Evolutionary conservation across 345 rosid species (phyloP).

Genomic region (Turritis glabra): DNA sequence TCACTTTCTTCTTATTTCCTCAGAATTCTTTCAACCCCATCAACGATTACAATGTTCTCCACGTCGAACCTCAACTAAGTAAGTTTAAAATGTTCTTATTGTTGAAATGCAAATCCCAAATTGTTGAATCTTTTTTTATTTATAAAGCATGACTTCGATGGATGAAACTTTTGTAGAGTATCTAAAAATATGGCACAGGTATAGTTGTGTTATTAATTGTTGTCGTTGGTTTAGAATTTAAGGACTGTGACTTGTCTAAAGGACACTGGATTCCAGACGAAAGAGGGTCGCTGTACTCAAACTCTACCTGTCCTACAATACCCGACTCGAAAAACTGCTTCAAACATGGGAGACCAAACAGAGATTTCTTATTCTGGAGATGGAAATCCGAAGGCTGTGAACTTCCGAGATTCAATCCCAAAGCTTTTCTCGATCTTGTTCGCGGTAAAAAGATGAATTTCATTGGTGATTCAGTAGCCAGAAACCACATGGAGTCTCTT

Average conservation of each 20-base stretch:
- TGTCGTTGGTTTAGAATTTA: slow-evolving; percentile 9
- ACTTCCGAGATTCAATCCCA: slow-evolving; percentile 62
- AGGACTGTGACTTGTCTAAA: slow-evolving; percentile 51
- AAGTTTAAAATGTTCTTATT: not conserved
- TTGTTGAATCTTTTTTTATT: too few relatives aligned
- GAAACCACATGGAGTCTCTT: slow-evolving; percentile 81
- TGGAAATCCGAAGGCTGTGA: slow-evolving; percentile 74
- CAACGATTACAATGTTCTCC: slow-evolving; percentile 28
- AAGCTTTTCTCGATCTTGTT: slow-evolving; percentile 48
- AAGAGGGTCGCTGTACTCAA: slow-evolving; percentile 49
- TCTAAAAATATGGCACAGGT: not conserved
- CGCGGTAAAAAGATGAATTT: slow-evolving; percentile 66
- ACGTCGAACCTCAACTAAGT: slow-evolving; percentile 23
- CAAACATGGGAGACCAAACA: slow-evolving; percentile 57
- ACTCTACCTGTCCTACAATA: slow-evolving; percentile 62
- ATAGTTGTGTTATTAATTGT: not conserved
- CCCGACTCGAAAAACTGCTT: slow-evolving; percentile 66
- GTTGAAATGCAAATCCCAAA: not conserved
- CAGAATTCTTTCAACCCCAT: slow-evolving; percentile 42
- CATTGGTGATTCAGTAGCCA: slow-evolving; percentile 76
- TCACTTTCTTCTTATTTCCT: slow-evolving; percentile 49
- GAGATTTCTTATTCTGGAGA: slow-evolving; percentile 70
- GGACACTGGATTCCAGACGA: slow-evolving; percentile 70
- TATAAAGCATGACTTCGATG: too few relatives aligned
- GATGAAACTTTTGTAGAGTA: too few relatives aligned